Conservation (phyloP, 2,329 filamentous ascomycete species). For the Cladobotryum protrusum region DNA sequence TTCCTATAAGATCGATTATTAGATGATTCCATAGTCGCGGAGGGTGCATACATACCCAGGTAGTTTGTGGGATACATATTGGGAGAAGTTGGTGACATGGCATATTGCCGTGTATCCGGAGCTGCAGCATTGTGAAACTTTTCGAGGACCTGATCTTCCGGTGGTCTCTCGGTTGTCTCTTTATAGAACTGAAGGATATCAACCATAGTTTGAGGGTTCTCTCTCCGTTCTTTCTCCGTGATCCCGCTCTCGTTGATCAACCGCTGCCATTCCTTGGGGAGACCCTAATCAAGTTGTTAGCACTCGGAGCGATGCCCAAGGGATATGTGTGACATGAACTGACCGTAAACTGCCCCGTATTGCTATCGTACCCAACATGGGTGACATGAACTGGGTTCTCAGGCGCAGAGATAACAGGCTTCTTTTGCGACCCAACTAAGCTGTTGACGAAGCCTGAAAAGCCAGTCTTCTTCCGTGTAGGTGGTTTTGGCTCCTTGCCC, state of each 20-base stretch:
- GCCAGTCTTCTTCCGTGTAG: constrained; percentile 75
- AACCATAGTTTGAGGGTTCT: constrained; percentile 91
- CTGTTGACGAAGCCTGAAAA: constrained; percentile 78
- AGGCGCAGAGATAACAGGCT: constrained; percentile 91
- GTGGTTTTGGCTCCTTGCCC: constrained; percentile 54
- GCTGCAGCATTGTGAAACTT: constrained; percentile 88
- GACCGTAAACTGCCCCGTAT: constrained; percentile 94
- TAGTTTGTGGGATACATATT: constrained; percentile 50
- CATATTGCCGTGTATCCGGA: constrained; percentile 41
- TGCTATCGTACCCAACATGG: constrained; percentile 94
- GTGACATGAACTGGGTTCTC: constrained; percentile 98
- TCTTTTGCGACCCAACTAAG: constrained; percentile 75
- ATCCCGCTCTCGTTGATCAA: constrained; percentile 94
- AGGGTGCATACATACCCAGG: constrained; percentile 48
- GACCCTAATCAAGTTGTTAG: constrained; percentile 50
- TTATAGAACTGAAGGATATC: constrained; percentile 97
- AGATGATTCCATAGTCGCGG: constrained; percentile 38
- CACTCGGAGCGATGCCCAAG: neutral
- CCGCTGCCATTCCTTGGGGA: constrained; percentile 97
- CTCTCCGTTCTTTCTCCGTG: constrained; percentile 88
- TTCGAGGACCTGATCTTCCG: constrained; percentile 85
- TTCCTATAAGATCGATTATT: constrained; percentile 76
- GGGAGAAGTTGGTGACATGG: constrained; percentile 42
- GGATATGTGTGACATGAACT: constrained; percentile 31
- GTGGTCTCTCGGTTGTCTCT: constrained; percentile 74